phyloP scores from a whole-genome alignment of 2,329 filamentous ascomycete species.

The Ascochyta viciae-villosae region DNA sequence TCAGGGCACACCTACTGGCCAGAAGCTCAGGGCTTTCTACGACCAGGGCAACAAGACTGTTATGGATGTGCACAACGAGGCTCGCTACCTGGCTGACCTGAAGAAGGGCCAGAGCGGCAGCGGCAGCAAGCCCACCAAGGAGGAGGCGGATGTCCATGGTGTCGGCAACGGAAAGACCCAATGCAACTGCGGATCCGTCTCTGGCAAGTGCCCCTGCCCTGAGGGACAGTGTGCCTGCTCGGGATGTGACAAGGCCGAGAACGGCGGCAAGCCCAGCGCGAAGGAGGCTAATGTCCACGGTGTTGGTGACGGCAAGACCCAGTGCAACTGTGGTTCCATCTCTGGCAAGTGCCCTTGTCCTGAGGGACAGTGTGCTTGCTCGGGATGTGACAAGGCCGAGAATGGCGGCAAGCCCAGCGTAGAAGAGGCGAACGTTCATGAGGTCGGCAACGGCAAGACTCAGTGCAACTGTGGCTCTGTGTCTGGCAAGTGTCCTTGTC shows the following conservation, averaged over 20 bases:
- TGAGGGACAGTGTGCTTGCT: conserved; percentile 57
- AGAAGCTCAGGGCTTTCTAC: conserved; percentile 90
- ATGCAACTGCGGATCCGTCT: conserved; percentile 57
- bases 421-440: conserved; percentile 51
- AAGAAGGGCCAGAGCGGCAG: conserved; percentile 63
- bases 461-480: conserved; percentile 57
- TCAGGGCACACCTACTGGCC: conserved; percentile 81
- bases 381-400: conserved; percentile 53
- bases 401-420: conserved; percentile 26
- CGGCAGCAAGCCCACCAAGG: conserved; percentile 27
- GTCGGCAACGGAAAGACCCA: conserved; percentile 52
- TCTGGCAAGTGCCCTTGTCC: conserved; percentile 55
- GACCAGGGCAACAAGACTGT: conserved; percentile 85
- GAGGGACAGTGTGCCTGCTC: conserved; percentile 57
- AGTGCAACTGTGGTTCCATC: conserved; percentile 57
- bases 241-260: conserved; percentile 53
- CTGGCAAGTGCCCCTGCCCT: conserved; percentile 55
- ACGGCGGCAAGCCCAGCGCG: conserved; percentile 26
- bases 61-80: conserved; percentile 91
- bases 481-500: conserved; percentile 54
- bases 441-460: conserved; percentile 52
- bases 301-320: conserved; percentile 52
- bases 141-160: conserved; percentile 51
- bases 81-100: conserved; percentile 82
- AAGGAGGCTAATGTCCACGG: conserved; percentile 52